A percentile compares a stretch with the other conserved stretches of the same genome.
These are phyloP conservation scores for Triglochin maritima DNA, from an alignment of 106 monocot species.

Conservation along the genomic window DNA sequence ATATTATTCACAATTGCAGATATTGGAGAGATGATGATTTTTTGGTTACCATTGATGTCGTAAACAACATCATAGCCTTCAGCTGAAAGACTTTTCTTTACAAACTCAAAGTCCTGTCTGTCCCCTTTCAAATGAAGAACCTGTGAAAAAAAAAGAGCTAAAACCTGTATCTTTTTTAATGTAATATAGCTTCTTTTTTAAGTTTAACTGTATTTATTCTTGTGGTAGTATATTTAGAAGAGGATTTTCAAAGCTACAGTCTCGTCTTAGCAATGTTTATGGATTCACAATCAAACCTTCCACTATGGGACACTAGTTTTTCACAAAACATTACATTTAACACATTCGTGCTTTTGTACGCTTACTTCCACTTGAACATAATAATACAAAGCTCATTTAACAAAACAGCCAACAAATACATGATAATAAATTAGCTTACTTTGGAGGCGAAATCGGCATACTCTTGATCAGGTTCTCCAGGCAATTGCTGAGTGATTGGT, in stretches of 20 bases:
- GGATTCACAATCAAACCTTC: too few species aligned
- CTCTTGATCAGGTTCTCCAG: conserved; percentile 83
- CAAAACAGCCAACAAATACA: not conserved
- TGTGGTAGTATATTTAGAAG: too few species aligned
- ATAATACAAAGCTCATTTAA: too few species aligned
- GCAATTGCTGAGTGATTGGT: conserved; percentile 79
- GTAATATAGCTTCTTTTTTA: not conserved
- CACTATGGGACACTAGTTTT: too few species aligned
- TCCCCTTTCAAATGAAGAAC: conserved; percentile 94
- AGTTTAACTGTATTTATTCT: too few species aligned
- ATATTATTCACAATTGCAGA: not conserved
- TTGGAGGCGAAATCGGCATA: conserved; percentile 71
- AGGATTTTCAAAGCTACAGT: too few species aligned
- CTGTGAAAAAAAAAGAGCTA: conserved; percentile 13
- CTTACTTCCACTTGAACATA: too few species aligned
- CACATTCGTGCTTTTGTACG: too few species aligned
- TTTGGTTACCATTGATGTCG: conserved; percentile 78
- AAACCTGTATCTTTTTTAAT: not conserved
- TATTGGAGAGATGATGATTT: not conserved
- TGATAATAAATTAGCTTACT: conserved; percentile 18
- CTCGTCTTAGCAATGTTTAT: too few species aligned
- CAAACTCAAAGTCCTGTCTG: conserved; percentile 88
- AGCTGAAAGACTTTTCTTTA: conserved; percentile 67
- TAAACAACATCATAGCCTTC: conserved; percentile 88
- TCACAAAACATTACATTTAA: too few species aligned